Base-by-base conservation (phyloP, 2,329 filamentous ascomycete species). In the Fonsecaea erecta region DNA sequence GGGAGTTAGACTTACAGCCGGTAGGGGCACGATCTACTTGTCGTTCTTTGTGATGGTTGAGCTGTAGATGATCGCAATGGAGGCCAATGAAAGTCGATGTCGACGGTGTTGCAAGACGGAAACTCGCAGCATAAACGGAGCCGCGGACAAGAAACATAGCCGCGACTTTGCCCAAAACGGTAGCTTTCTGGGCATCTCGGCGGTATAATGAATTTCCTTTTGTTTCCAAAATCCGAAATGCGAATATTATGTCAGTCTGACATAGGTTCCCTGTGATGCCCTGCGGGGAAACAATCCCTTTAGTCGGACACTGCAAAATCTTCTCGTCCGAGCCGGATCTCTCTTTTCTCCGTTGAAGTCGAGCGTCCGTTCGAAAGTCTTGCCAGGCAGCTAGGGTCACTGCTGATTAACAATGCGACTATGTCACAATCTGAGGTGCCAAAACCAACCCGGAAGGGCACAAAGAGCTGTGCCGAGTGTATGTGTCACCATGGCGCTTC, bases 391-490 rank as follows among this genome's bases (percentile, higher is more conserved):
- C n/a, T 5, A n/a, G 37, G n/a, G 18, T 40, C 14, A 16, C n/a
- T 40, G 37, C 37, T 40, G 16, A 40, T n/a, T 40, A n/a, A 40
- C 37, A 18, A n/a, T 14, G 40, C 43, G 26, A 40, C 30, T 6
- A 64, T 64, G 62, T 64, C 62, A 30, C 55, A 64, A 16, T 14
- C 16, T 21, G 55, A 54, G 55, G n/a, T 40, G 18, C 40, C 24
- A 32, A 58, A 46, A 26, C 43, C 34, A 52, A 28, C 54, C 16
- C 66, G 63, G 32, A 68, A 60, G 52, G 57, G 59, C 3, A 60
- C 61, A 2, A 62, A 60, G 40, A 68, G 67, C 62, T 68, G 67
- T 48, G 60, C 56, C 21, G 67, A 68, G 46, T 68, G 67, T 68
- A 54, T 52, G 57, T 35, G 14, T n/a, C 16, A 32, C 24, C 32